Evolutionary conservation across 1,139 yeast species (phyloP).

Genomic region (Candida dubliniensis): DNA sequence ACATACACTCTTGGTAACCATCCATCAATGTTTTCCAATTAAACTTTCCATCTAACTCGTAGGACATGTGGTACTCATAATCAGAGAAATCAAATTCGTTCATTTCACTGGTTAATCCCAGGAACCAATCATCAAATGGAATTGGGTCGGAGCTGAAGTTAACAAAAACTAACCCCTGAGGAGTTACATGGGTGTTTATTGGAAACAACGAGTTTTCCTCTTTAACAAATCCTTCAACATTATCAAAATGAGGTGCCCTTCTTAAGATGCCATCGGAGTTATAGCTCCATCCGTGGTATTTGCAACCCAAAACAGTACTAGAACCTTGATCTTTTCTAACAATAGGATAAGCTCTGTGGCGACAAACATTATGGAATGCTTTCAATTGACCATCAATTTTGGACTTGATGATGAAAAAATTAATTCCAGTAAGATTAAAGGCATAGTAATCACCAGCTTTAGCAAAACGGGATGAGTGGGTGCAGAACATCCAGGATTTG

Average conservation of each 20-base stretch:
- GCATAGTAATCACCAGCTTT: slow-evolving; percentile 59
- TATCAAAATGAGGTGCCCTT: slow-evolving; percentile 62
- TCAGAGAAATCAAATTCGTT: slow-evolving; percentile 58
- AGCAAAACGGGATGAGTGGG: slow-evolving; percentile 49
- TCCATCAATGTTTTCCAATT: slow-evolving; percentile 70
- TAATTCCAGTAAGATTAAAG: slow-evolving; percentile 51
- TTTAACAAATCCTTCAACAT: slow-evolving; percentile 57
- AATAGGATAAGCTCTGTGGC: slow-evolving; percentile 64
- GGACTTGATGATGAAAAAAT: slow-evolving; percentile 55
- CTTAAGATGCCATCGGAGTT: slow-evolving; percentile 56
- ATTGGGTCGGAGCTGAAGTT: slow-evolving; percentile 42
- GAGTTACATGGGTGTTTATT: slow-evolving; percentile 53
- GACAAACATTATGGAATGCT: slow-evolving; percentile 64
- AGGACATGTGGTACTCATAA: slow-evolving; percentile 66
- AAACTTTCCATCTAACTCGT: slow-evolving; percentile 60
- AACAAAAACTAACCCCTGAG: slow-evolving; percentile 57
- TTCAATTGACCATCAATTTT: slow-evolving; percentile 49
- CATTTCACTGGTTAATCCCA: slow-evolving; percentile 51
- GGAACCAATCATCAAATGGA: slow-evolving; percentile 53
- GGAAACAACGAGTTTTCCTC: slow-evolving; percentile 56
- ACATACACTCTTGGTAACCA: slow-evolving; percentile 64
- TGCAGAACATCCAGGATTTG: slow-evolving; percentile 56
- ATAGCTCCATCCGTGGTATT: slow-evolving; percentile 68
- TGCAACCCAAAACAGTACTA: slow-evolving; percentile 55
- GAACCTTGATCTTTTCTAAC: slow-evolving; percentile 60